Base-by-base conservation (phyloP, 2,329 filamentous ascomycete species). In the Ampelomyces quisqualis region DNA sequence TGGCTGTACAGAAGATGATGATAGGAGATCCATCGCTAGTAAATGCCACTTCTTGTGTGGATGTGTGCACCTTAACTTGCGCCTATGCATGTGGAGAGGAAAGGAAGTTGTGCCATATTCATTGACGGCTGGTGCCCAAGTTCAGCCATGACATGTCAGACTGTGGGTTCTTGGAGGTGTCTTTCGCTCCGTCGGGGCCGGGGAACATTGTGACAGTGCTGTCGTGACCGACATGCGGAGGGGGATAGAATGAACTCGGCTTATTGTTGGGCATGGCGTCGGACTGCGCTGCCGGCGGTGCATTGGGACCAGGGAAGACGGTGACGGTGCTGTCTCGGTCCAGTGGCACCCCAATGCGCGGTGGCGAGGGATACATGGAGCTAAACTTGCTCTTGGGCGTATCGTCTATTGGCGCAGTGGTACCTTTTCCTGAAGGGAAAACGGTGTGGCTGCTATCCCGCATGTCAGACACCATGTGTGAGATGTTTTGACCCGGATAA, bases 141-240 rank as follows among this genome's bases (percentile, higher is more conserved):
- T 90, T 89, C 49, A 90, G 70, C 86, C 86, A 90, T 68, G 84
- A 88, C 84, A 90, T 87, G 64, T 90, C 86, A 72, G 33, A 77
- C 23, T 62, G 55, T 33, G 45, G 52, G 20, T 58, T 50, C 37
- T 57, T 58, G n/a, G 39, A 41, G 23, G 52, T 45, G 14, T 44
- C 38, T 34, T 47, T 46, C 10, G 51, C 40, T 32, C 40, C 38
- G 6, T 46, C 49, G 2, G 49, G 52, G 40, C 45, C 52, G 26
- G 44, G 7, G 67, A 69, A 28, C 42, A 66, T 56, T 14, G 64
- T 68, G 7, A 58, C 59, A 14, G 60, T 75, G 50, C 82, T 86
- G 24, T 82, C 79, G 1, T 84, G 82, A 61, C 34, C 82, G 79
- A 29, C 70, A 57, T 2, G 78, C 73, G 60, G 61, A 32, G 4